These are phyloP conservation scores for Sordariomycetes sp. DNA, from an alignment of 2,329 filamentous ascomycete species.

Conservation along the genomic window DNA sequence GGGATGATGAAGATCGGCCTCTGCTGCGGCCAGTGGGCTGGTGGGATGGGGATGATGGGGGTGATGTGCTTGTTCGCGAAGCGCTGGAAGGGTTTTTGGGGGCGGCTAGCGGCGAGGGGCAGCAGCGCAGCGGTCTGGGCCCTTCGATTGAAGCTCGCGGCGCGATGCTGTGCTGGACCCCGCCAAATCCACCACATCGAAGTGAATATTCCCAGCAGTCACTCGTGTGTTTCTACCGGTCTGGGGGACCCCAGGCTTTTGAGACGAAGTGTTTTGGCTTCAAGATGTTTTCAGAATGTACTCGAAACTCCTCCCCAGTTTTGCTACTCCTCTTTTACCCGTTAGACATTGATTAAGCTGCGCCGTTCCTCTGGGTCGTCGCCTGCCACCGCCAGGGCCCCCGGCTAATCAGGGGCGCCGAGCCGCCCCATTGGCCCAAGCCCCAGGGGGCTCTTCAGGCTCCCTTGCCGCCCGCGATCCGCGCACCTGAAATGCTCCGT, in stretches of 20 bases:
- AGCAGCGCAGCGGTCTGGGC: too few species aligned
- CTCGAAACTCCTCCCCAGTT: background rate
- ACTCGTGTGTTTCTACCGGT: too few species aligned
- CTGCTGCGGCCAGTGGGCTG: background rate
- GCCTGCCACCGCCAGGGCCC: background rate
- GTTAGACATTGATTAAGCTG: background rate
- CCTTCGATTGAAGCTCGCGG: too few species aligned
- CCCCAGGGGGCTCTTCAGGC: background rate
- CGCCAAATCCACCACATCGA: too few species aligned
- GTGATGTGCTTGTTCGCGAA: background rate
- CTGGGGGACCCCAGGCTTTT: too few species aligned
- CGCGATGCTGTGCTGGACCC: too few species aligned
- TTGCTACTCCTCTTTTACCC: background rate
- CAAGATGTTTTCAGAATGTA: too few species aligned
- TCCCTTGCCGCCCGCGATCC: background rate
- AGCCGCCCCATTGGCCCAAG: background rate
- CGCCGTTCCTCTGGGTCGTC: background rate
- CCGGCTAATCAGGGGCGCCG: background rate
- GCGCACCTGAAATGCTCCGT: constrained; percentile 4
- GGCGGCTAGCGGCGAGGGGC: background rate
- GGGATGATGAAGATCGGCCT: background rate
- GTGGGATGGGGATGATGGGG: background rate
- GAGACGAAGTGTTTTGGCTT: too few species aligned
- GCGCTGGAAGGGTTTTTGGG: background rate
- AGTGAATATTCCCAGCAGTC: too few species aligned